Evolutionary conservation across 352 stramenopile genomes (phyloP).

Genomic region (Phytophthora colocasiae): DNA sequence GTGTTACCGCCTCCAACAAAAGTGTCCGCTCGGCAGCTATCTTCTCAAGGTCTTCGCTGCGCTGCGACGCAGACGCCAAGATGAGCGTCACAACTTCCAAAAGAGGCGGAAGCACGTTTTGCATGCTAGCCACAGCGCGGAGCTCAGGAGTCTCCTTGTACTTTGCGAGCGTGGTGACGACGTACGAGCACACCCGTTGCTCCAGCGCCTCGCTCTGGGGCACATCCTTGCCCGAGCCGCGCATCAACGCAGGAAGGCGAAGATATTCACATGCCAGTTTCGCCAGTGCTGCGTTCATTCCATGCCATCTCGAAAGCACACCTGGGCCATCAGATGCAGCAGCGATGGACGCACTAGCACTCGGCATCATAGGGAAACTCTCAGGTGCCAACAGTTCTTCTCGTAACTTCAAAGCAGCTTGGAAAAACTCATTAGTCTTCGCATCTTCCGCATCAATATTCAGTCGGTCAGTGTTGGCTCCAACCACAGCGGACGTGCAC

Average conservation of each 20-base stretch:
- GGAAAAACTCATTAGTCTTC: slow-evolving; percentile 38
- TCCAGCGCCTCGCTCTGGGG: slow-evolving; percentile 38
- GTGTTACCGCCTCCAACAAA: slow-evolving; percentile 66
- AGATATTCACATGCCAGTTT: slow-evolving; percentile 74
- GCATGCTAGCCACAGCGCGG: slow-evolving; percentile 61
- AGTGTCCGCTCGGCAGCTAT: slow-evolving; percentile 39
- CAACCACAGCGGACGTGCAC: slow-evolving; percentile 64
- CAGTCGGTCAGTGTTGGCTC: slow-evolving; percentile 47
- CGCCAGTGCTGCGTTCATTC: slow-evolving; percentile 74
- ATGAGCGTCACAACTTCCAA: slow-evolving; percentile 69
- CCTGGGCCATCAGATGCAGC: slow-evolving; percentile 46
- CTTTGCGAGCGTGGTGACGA: slow-evolving; percentile 65
- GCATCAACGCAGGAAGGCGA: slow-evolving; percentile 30
- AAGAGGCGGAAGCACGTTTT: slow-evolving; percentile 66
- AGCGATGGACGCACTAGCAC: slow-evolving; percentile 48
- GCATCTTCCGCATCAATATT: slow-evolving; percentile 22
- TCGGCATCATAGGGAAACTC: slow-evolving; percentile 70
- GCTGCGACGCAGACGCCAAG: slow-evolving; percentile 31
- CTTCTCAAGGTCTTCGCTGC: not conserved
- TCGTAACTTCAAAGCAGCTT: slow-evolving; percentile 49
- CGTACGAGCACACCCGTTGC: slow-evolving; percentile 57
- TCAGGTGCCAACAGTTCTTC: slow-evolving; percentile 62
- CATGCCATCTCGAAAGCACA: slow-evolving; percentile 67
- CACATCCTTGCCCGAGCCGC: slow-evolving; percentile 19
- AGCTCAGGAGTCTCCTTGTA: slow-evolving; percentile 71